phyloP scores from a whole-genome alignment of 202 grass and related monocot genomes.

The Tripidium arundinaceum region DNA sequence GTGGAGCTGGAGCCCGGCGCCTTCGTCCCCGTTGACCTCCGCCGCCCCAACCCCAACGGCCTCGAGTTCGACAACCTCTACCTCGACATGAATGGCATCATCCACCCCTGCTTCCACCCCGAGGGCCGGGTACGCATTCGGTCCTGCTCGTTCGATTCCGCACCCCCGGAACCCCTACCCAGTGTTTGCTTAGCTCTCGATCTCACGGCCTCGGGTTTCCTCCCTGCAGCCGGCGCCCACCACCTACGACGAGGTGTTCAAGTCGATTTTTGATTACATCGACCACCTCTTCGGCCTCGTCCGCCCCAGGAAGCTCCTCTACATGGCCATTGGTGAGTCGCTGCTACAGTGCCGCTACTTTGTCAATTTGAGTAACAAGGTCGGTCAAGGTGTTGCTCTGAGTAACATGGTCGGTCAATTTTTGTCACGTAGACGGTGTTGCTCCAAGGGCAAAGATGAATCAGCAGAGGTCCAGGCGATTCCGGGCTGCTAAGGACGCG shows the following conservation, averaged over 20 bases:
- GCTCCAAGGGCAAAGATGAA: conserved; percentile 98
- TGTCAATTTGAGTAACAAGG: not conserved
- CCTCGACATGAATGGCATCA: conserved; percentile 93
- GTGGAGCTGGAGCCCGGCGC: conserved; percentile 62
- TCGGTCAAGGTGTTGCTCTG: not conserved
- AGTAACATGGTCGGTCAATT: not conserved
- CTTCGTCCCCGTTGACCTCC: conserved; percentile 78
- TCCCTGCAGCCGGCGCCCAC: conserved; percentile 72
- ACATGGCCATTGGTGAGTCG: conserved; percentile 87
- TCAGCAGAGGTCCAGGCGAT: conserved; percentile 86
- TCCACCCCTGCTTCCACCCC: conserved; percentile 98
- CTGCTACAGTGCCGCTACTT: conserved; percentile 7
- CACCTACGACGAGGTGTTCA: conserved; percentile 94
- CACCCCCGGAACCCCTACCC: not conserved
- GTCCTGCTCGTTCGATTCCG: not conserved
- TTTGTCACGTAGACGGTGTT: conserved; percentile 56
- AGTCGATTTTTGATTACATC: conserved; percentile 88
- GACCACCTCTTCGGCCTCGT: conserved; percentile 89
- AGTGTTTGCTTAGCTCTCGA: not conserved
- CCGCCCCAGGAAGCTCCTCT: conserved; percentile 89
- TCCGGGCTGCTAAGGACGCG: conserved; percentile 86
- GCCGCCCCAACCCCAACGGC: conserved; percentile 83
- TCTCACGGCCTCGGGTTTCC: conserved; percentile 11
- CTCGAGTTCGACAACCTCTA: conserved; percentile 98
- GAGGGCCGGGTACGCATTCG: conserved; percentile 64